Conservation (phyloP, 331 rosid species). For the Cucumis variabilis region DNA sequence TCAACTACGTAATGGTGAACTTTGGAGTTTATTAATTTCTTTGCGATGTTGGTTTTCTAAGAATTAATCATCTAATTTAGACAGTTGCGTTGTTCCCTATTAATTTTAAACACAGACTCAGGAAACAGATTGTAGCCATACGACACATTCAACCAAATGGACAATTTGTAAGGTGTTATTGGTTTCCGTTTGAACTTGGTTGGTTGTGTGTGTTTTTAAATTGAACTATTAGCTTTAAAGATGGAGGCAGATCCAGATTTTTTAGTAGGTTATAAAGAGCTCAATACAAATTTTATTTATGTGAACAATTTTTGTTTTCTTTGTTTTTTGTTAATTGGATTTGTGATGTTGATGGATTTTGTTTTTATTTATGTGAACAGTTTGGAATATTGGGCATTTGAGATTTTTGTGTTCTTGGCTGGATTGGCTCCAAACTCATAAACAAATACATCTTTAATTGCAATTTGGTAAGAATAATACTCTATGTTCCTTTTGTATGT, state of each 20-base stretch:
- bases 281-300: too few relatives aligned
- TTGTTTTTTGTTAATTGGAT: too few relatives aligned
- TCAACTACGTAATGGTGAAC: neutral
- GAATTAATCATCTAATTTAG: neutral
- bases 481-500: slow-evolving; percentile 8
- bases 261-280: too few relatives aligned
- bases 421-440: slow-evolving; percentile 74
- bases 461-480: slow-evolving; percentile 67
- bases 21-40: neutral
- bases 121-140: neutral
- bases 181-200: too few relatives aligned
- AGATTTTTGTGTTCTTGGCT: slow-evolving; percentile 80
- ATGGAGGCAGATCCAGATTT: too few relatives aligned
- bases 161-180: neutral
- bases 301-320: too few relatives aligned
- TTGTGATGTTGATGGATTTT: neutral
- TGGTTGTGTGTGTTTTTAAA: too few relatives aligned
- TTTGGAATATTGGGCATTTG: slow-evolving; percentile 95
- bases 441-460: slow-evolving; percentile 79
- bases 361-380: slow-evolving; percentile 34
- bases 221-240: too few relatives aligned
- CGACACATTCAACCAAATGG: neutral
- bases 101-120: neutral
- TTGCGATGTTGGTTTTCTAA: neutral
- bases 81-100: neutral